These are phyloP conservation scores for Closterium sp. DNA, from an alignment of 139 green algal genomes.

Conservation along the genomic window DNA sequence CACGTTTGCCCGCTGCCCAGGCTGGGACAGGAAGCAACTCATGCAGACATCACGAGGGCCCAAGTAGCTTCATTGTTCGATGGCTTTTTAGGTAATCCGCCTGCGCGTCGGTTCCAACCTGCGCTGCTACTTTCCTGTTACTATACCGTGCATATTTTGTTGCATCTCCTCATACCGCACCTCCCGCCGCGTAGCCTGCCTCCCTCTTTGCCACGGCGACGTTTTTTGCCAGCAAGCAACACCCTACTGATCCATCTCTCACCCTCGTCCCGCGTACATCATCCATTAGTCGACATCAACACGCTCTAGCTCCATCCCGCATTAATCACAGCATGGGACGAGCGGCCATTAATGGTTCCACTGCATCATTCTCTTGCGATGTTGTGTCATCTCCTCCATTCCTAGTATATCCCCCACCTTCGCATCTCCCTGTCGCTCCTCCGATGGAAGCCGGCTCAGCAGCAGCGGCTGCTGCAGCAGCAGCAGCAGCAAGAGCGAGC, in stretches of 20 bases:
- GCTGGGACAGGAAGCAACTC: neutral
- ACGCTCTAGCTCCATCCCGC: neutral
- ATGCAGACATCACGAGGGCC: neutral
- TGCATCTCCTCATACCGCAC: neutral
- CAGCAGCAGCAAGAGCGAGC: neutral
- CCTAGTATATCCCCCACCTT: neutral
- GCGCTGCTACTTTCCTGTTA: neutral
- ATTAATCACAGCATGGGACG: neutral
- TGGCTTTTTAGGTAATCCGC: neutral
- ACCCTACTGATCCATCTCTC: too few species aligned
- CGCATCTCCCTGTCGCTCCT: neutral
- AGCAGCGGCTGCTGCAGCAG: neutral
- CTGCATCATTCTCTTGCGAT: neutral
- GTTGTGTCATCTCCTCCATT: neutral
- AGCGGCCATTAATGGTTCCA: neutral
- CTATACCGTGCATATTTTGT: neutral
- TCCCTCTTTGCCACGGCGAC: neutral
- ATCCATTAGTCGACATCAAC: too few species aligned
- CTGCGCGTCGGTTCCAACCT: neutral
- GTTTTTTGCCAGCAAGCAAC: neutral
- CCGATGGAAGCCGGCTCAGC: neutral
- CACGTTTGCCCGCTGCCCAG: neutral
- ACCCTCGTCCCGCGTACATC: too few species aligned
- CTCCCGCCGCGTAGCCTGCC: neutral
- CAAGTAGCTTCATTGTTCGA: neutral